Percentiles rank a stretch among this genome's conserved stretches.
These are phyloP conservation scores for Whalleya microplaca DNA, from an alignment of 2,329 filamentous ascomycete genomes.

Conservation along the genomic window DNA sequence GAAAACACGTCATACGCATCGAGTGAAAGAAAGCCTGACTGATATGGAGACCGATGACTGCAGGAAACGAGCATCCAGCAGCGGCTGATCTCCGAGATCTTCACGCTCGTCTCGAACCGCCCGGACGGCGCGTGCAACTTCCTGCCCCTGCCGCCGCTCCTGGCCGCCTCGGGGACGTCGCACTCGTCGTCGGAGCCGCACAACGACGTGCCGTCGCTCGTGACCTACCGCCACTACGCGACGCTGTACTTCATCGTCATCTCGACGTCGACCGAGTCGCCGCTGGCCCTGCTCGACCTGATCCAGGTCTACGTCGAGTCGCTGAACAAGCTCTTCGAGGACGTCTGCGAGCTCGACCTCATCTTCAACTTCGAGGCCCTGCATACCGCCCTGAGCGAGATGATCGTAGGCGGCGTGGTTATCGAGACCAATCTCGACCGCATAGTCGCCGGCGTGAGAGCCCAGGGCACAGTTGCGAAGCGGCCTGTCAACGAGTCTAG, in stretches of 20 bases:
- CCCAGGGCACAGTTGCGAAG: slow-evolving; percentile 78
- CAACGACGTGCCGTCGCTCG: slow-evolving; percentile 90
- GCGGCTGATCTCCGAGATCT: slow-evolving; percentile 95
- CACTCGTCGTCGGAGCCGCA: slow-evolving; percentile 68
- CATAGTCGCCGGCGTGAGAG: slow-evolving; percentile 82
- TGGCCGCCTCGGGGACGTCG: slow-evolving; percentile 65
- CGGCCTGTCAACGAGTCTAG: slow-evolving; percentile 74
- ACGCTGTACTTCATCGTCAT: slow-evolving; percentile 99
- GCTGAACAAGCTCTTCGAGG: slow-evolving; percentile 93
- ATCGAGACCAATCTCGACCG: slow-evolving; percentile 89
- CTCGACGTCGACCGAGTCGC: slow-evolving; percentile 92
- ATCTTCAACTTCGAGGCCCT: slow-evolving; percentile 99
- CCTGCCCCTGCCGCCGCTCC: slow-evolving; percentile 74
- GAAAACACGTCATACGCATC: slow-evolving; percentile 10
- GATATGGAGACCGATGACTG: not conserved
- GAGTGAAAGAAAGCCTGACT: not conserved
- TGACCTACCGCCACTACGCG: slow-evolving; percentile 97
- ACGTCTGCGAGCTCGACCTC: slow-evolving; percentile 96
- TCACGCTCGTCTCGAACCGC: slow-evolving; percentile 90
- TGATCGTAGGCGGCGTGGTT: slow-evolving; percentile 94
- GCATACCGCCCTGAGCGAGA: slow-evolving; percentile 87
- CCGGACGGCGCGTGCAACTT: slow-evolving; percentile 96
- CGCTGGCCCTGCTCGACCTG: slow-evolving; percentile 90
- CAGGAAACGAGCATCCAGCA: slow-evolving; percentile 98
- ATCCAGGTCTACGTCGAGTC: slow-evolving; percentile 99